Evolutionary conservation across 1,284 basidiomycete species (phyloP).

Genomic region (Cutaneotrichosporon dermatis): DNA sequence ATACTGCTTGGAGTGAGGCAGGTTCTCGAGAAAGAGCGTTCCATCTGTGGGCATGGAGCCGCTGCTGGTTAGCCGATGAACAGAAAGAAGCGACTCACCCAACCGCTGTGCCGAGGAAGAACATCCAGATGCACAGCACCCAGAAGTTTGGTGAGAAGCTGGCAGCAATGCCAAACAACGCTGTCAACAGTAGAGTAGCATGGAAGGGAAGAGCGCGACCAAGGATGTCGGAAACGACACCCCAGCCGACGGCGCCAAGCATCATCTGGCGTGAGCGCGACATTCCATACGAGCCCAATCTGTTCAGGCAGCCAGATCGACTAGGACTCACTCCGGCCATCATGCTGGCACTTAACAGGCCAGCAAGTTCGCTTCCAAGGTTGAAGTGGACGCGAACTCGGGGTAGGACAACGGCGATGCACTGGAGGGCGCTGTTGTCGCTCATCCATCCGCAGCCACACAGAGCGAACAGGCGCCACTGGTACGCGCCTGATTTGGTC

Average conservation of each 20-base stretch:
- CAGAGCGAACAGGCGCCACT: constrained; percentile 44
- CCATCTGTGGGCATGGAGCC: constrained; percentile 95
- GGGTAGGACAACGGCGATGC: constrained; percentile 77
- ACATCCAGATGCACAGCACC: constrained; percentile 70
- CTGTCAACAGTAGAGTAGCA: constrained; percentile 81
- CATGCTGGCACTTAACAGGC: constrained; percentile 33
- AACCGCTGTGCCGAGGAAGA: constrained; percentile 85
- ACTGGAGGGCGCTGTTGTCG: constrained; percentile 48
- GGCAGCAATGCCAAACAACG: constrained; percentile 79
- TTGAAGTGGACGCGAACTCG: constrained; percentile 81
- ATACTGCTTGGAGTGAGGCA: constrained; percentile 85
- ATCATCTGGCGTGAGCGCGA: constrained; percentile 69
- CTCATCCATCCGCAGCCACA: constrained; percentile 74
- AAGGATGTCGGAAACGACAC: constrained; percentile 75
- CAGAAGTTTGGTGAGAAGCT: constrained; percentile 70
- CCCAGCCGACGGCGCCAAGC: constrained; percentile 89
- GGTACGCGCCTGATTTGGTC: constrained; percentile 25
- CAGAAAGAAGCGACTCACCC: constrained; percentile 31
- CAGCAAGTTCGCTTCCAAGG: constrained; percentile 37
- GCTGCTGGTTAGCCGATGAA: constrained; percentile 16
- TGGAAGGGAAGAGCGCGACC: constrained; percentile 89
- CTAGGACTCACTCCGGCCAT: constrained; percentile 54
- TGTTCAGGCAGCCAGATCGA: background rate
- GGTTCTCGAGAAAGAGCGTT: constrained; percentile 87
- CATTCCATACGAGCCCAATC: too few species aligned